These are phyloP conservation scores for Triticum aestivum DNA, from an alignment of 176 grass and related monocot species.

Conservation along the genomic window IWGSC_CS_RefSeq_v2.1 NC_057803.1:17999606-18000105, in stretches of 20 bases:
- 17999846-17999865: too few species aligned
- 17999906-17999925: neutral
- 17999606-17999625: neutral
- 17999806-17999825: too few species aligned
- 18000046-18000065: neutral
- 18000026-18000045: neutral
- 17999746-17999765: slow-evolving; percentile 11
- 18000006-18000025: neutral
- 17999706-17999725: neutral
- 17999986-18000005: neutral
- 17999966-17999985: neutral
- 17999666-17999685: neutral
- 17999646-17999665: slow-evolving; percentile 37
- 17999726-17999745: neutral
- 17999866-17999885: too few species aligned
- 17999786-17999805: neutral
- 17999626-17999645: slow-evolving; percentile 11
- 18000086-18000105: neutral
- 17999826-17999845: too few species aligned
- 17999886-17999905: slow-evolving; percentile 10
- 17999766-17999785: slow-evolving; percentile 8
- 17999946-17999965: neutral
- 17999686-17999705: neutral
- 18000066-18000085: neutral
- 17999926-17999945: neutral